These are phyloP conservation scores for Aspergillus jensenii DNA, from an alignment of 2,329 filamentous ascomycete species.

Conservation along the genomic window DNA sequence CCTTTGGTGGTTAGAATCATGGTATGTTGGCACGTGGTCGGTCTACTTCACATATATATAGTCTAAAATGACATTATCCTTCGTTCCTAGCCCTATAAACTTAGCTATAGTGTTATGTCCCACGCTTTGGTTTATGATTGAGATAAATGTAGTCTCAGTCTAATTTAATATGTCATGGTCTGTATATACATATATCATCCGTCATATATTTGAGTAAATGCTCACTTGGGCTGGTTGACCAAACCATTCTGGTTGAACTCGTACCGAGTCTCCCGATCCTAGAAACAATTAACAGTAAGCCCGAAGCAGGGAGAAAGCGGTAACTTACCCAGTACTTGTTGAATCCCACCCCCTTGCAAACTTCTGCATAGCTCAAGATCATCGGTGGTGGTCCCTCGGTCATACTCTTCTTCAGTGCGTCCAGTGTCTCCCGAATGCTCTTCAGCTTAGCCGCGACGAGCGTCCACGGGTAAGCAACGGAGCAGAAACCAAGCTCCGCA, in stretches of 20 bases:
- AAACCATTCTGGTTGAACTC: slow-evolving; percentile 18
- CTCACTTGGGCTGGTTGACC: background rate
- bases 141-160: no score
- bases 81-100: no score
- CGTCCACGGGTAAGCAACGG: slow-evolving; percentile 48
- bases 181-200: no score
- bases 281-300: background rate
- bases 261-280: slow-evolving; percentile 24
- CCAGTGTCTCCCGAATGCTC: slow-evolving; percentile 36
- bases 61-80: no score
- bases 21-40: no score
- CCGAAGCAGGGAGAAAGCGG: no score
- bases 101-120: no score
- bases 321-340: slow-evolving; percentile 39
- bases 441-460: slow-evolving; percentile 47
- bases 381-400: slow-evolving; percentile 45
- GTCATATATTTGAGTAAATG: no score
- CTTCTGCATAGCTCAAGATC: slow-evolving; percentile 46
- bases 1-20: no score
- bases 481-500: slow-evolving; percentile 40
- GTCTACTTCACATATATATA: no score
- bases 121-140: no score
- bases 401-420: slow-evolving; percentile 44
- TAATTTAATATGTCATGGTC: no score
- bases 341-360: slow-evolving; percentile 49